These are phyloP conservation scores for Saposhnikovia divaricata DNA, from an alignment of 129 eudicot genomes.

Conservation along the genomic window DNA sequence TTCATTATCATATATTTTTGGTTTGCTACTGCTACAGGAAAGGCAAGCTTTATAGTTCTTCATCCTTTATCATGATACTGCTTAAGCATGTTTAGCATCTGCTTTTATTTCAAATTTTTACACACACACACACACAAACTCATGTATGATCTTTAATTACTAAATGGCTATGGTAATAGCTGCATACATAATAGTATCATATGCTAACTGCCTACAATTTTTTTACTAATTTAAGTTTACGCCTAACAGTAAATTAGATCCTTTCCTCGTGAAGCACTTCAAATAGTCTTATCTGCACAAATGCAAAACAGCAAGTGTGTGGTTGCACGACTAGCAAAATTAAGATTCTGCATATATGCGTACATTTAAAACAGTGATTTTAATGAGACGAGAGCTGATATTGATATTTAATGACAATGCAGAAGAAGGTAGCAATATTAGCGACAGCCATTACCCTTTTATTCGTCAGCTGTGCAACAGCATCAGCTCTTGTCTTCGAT, in stretches of 20 bases:
- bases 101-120: background rate
- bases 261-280: background rate
- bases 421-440: slow-evolving; percentile 53
- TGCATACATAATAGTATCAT: background rate
- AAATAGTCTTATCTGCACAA: background rate
- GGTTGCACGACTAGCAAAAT: background rate
- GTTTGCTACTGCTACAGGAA: slow-evolving; percentile 48
- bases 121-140: background rate
- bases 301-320: background rate
- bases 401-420: slow-evolving; percentile 24
- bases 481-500: slow-evolving; percentile 52
- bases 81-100: background rate
- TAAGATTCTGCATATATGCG: background rate
- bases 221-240: background rate
- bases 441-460: slow-evolving; percentile 26
- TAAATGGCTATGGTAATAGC: background rate
- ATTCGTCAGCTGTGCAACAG: slow-evolving; percentile 29
- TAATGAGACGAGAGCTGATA: background rate
- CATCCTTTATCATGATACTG: background rate
- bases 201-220: background rate
- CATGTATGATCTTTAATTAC: background rate
- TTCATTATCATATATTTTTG: slow-evolving; percentile 57
- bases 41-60: slow-evolving; percentile 34
- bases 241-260: background rate
- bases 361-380: background rate